Base-by-base conservation (phyloP, 495 filamentous ascomycete genomes). In the Tuber microsphaerosporum region DNA sequence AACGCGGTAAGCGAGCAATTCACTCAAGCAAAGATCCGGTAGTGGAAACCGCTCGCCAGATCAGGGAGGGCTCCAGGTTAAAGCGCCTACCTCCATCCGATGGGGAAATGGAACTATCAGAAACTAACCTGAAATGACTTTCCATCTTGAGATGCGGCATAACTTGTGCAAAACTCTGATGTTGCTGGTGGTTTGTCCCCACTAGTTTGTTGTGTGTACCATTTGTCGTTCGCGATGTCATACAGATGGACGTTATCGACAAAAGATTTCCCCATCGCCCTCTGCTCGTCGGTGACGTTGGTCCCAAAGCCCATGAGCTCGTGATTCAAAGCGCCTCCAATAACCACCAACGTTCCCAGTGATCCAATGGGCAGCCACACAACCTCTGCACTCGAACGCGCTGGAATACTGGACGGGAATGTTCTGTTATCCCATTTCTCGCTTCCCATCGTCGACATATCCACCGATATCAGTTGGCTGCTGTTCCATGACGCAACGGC, bases 311-410 rank as follows among this genome's bases (percentile, higher is more conserved):
- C n/a, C 22, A 56, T 19, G 4, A 61, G 39, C 19, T 72, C 77
- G 8, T 73, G 73, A 44, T 79, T 81, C 31, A 74, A 69, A 37
- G 80, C 72, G 51, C 91, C 91, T 1, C 91, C 91, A 46, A 93
- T 84, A 20, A 88, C 88, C 1, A 93, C 87, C 3, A 93, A 81
- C 31, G 89, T 87, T 43, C 91, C 91, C 43, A 88, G 84, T 8
- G 86, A 81, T 2, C 89, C 88, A 19, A 91, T 89, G 1, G 91
- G 91, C 5, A 93, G 84, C 91, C 91, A 93, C 4, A 90, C 89
- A 9, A 91, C 79, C 69, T 92, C 91, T 0, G 89, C 88, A 79
- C 86, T 88, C 22, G 89, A 89, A 17, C 91, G 87, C 4, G 87
- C 86, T 3, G 83, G 83, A 56, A 91, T 85, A 37, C 81, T 75